A percentile compares a stretch with the other conserved stretches of the same genome.
phyloP scores from a whole-genome alignment of 441 rosid species.

The Macaranga tanarius region DNA sequence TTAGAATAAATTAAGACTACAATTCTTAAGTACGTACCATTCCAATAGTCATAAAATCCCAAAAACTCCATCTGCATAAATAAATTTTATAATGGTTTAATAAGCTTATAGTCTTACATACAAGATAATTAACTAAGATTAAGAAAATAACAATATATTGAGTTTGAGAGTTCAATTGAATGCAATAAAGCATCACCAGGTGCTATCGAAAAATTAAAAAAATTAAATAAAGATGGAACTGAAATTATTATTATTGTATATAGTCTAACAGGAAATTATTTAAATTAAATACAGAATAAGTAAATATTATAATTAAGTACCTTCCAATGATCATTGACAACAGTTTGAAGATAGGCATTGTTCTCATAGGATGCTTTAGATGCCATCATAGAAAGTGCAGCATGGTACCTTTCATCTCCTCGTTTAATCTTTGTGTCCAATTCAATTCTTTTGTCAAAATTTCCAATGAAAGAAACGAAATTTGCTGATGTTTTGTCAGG shows the following conservation, averaged over 20 bases:
- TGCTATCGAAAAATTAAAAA: no score
- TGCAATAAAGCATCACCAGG: no score
- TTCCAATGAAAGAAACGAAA: constrained; percentile 49
- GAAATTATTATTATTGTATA: no score
- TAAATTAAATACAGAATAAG: no score
- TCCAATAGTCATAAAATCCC: constrained; percentile 61
- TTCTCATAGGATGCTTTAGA: constrained; percentile 68
- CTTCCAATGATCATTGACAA: constrained; percentile 56
- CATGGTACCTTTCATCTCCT: constrained; percentile 42
- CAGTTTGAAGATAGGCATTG: constrained; percentile 38
- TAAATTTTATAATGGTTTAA: not conserved
- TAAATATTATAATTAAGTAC: constrained; percentile 21
- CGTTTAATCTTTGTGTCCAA: constrained; percentile 40
- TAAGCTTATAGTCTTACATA: no score
- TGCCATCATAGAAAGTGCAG: constrained; percentile 60
- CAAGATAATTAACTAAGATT: not conserved
- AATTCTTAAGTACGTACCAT: constrained; percentile 46
- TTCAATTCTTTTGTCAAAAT: constrained; percentile 45
- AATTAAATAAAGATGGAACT: no score
- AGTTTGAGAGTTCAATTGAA: no score
- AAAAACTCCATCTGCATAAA: constrained; percentile 58
- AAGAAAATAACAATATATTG: not conserved
- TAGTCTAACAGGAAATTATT: no score
- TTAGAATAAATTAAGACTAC: no score
- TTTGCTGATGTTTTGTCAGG: constrained; percentile 43